Evolutionary conservation across 2,329 filamentous ascomycete species (phyloP).

Genomic region (Phaeophleospora eucalypticola): DNA sequence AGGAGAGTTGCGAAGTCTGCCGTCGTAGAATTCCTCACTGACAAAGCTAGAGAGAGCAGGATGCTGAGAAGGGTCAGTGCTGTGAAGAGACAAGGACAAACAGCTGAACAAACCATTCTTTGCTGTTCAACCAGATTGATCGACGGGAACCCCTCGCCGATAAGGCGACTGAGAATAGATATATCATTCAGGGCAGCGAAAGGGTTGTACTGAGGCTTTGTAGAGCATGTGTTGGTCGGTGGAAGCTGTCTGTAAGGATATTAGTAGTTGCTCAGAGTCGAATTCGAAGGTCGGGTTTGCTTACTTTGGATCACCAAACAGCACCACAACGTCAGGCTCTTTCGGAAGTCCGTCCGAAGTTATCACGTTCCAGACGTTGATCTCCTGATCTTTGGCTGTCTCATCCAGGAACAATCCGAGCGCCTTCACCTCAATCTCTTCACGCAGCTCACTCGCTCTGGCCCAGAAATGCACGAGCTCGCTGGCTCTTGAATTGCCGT

Average conservation of each 20-base stretch:
- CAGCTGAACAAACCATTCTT: too few species aligned
- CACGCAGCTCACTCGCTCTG: too few species aligned
- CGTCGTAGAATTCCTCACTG: conserved; percentile 1
- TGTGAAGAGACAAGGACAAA: too few species aligned
- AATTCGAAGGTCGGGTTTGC: neutral
- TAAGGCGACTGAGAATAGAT: conserved; percentile 1
- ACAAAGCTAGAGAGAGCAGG: neutral
- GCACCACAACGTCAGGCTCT: neutral
- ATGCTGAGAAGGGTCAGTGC: too few species aligned
- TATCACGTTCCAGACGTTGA: conserved; percentile 16
- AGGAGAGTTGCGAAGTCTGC: neutral
- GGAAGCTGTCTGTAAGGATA: too few species aligned
- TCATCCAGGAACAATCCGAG: conserved; percentile 18
- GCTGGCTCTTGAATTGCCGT: too few species aligned
- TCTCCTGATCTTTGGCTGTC: conserved; percentile 15
- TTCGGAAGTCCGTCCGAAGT: neutral
- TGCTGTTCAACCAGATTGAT: conserved; percentile 2
- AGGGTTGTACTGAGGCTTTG: conserved; percentile 4
- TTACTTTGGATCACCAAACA: conserved; percentile 7
- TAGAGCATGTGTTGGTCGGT: too few species aligned
- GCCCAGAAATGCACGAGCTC: too few species aligned
- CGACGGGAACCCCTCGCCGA: conserved; percentile 4
- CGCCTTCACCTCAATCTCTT: neutral
- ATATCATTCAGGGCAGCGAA: neutral
- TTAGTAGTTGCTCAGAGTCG: too few species aligned